These are phyloP conservation scores for Cladobotryum mycophilum DNA, from an alignment of 2,329 filamentous ascomycete genomes.

Conservation along the genomic window DNA sequence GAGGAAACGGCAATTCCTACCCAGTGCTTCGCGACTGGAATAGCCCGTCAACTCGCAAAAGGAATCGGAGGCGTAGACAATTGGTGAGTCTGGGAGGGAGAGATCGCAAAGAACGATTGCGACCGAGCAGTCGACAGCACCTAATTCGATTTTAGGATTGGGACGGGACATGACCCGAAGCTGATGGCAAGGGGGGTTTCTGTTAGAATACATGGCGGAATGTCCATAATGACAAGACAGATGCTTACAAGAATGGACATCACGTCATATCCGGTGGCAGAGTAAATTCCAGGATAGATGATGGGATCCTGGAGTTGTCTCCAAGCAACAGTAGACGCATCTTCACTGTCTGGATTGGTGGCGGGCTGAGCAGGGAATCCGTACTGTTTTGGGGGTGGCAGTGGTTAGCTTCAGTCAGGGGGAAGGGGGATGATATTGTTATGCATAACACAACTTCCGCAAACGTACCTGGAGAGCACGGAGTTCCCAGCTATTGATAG, in stretches of 20 bases:
- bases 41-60: constrained; percentile 79
- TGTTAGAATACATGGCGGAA: background rate
- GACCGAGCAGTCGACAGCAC: constrained; percentile 76
- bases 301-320: constrained; percentile 35
- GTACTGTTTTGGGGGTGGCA: constrained; percentile 11
- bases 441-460: background rate
- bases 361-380: constrained; percentile 11
- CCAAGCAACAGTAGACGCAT: constrained; percentile 13
- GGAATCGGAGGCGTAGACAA: constrained; percentile 77
- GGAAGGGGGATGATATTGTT: background rate
- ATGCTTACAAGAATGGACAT: constrained; percentile 47
- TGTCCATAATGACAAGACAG: background rate
- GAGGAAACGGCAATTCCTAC: constrained; percentile 78
- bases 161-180: constrained; percentile 61
- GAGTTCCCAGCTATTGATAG: constrained; percentile 31
- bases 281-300: constrained; percentile 52
- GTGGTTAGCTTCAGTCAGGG: background rate
- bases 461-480: constrained; percentile 29
- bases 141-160: constrained; percentile 71
- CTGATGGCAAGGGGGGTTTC: constrained; percentile 21
- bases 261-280: constrained; percentile 49
- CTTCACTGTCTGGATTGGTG: background rate
- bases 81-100: constrained; percentile 64
- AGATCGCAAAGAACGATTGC: constrained; percentile 80
- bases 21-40: constrained; percentile 63